These are phyloP conservation scores for Heritiera fomes DNA, from an alignment of 345 rosid species.

Conservation along the genomic window DNA sequence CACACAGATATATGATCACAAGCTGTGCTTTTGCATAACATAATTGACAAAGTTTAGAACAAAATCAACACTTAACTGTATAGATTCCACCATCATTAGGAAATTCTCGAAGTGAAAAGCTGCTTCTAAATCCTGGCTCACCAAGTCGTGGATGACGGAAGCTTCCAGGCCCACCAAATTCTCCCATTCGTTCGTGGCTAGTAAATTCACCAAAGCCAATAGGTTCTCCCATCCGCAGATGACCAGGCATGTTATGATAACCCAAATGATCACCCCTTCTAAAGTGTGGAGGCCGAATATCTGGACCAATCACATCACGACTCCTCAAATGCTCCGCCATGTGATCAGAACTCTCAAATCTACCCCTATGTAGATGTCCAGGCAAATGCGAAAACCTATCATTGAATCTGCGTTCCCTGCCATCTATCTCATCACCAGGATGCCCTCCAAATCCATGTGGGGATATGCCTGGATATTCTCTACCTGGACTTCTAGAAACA, in stretches of 20 bases:
- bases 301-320: slow-evolving; percentile 40
- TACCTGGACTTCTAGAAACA: slow-evolving; percentile 54
- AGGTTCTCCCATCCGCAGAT: slow-evolving; percentile 36
- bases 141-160: slow-evolving; percentile 46
- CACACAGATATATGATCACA: neutral
- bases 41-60: neutral
- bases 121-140: slow-evolving; percentile 68
- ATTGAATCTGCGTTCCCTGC: slow-evolving; percentile 46
- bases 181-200: slow-evolving; percentile 45
- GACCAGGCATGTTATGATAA: slow-evolving; percentile 32
- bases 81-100: slow-evolving; percentile 46
- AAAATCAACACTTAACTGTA: slow-evolving; percentile 48
- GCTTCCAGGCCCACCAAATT: slow-evolving; percentile 41
- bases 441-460: slow-evolving; percentile 40
- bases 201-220: slow-evolving; percentile 41
- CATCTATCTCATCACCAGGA: slow-evolving; percentile 45
- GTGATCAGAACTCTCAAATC: slow-evolving; percentile 53
- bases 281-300: slow-evolving; percentile 43
- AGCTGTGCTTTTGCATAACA: neutral
- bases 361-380: slow-evolving; percentile 44
- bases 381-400: slow-evolving; percentile 49
- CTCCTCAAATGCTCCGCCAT: slow-evolving; percentile 40
- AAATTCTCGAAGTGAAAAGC: slow-evolving; percentile 44
- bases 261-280: slow-evolving; percentile 57
- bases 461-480: slow-evolving; percentile 46